phyloP scores from a whole-genome alignment of 1,139 yeast species.

The Taphrina betulina region DNA sequence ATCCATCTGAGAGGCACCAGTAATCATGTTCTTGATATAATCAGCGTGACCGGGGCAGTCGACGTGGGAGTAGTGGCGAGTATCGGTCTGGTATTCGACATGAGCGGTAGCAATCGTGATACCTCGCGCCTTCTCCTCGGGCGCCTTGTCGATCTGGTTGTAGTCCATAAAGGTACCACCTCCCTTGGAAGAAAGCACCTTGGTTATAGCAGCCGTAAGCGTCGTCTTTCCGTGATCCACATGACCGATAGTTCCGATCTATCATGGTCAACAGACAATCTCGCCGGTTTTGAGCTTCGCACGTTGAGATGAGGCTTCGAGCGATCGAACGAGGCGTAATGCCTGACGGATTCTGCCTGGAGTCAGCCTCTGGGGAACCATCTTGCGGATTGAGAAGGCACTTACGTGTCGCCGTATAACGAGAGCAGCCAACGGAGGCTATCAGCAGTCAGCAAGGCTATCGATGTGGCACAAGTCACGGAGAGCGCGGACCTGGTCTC shows the following conservation, averaged over 20 bases:
- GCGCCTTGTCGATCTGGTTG: conserved; percentile 93
- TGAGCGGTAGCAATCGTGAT: conserved; percentile 97
- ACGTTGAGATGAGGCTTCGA: conserved; percentile 88
- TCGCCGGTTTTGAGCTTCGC: too few species aligned
- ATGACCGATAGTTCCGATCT: conserved; percentile 89
- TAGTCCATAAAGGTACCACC: conserved; percentile 94
- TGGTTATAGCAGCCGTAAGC: conserved; percentile 97
- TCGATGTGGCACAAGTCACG: neutral
- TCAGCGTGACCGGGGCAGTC: conserved; percentile 99
- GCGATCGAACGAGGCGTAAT: conserved; percentile 66
- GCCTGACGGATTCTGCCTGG: neutral
- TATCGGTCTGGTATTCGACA: conserved; percentile 89
- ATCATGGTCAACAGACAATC: too few species aligned
- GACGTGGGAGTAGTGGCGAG: conserved; percentile 94
- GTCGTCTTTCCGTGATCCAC: conserved; percentile 99
- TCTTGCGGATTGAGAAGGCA: too few species aligned
- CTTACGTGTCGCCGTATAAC: too few species aligned
- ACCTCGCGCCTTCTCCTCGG: conserved; percentile 99
- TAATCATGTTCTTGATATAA: conserved; percentile 97
- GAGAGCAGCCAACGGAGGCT: conserved; percentile 1
- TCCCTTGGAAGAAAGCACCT: conserved; percentile 81
- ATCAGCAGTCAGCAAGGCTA: neutral
- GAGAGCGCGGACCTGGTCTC: conserved; percentile 20
- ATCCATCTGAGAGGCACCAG: conserved; percentile 99
- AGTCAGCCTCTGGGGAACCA: too few species aligned